Evolutionary conservation across 2,329 filamentous ascomycete genomes (phyloP).

Genomic region (Sphaerulina vaccinii): DNA sequence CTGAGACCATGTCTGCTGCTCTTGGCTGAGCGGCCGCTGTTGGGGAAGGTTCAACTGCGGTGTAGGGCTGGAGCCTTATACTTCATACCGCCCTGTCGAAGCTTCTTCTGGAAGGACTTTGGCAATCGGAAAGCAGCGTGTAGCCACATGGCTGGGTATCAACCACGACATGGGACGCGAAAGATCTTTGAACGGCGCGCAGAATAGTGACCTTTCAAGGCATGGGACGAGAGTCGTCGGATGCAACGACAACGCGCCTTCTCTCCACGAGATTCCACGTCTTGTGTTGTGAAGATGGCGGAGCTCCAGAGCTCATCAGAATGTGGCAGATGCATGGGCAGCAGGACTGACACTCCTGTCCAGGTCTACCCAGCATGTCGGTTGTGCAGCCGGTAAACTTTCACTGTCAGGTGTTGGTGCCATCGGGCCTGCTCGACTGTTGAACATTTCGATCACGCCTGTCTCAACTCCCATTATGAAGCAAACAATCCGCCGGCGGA

Average conservation of each 20-base stretch:
- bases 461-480: neutral
- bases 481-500: neutral
- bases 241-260: too few species aligned
- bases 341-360: constrained; percentile 3
- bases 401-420: neutral
- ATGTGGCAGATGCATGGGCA: neutral
- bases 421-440: neutral
- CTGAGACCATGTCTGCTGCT: too few species aligned
- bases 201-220: too few species aligned
- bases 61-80: too few species aligned
- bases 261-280: too few species aligned
- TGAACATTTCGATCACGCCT: neutral
- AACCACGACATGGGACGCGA: too few species aligned
- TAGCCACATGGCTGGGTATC: neutral
- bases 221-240: too few species aligned
- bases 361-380: neutral
- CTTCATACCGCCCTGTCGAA: too few species aligned
- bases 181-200: neutral
- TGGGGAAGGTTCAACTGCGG: neutral
- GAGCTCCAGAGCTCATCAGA: too few species aligned
- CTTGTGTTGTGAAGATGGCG: too few species aligned
- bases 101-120: neutral
- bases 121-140: neutral
- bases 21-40: neutral
- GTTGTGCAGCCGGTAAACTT: neutral